Evolutionary conservation across 192 early-diverging fungal genomes (phyloP).

Genomic region (Umbelopsis vinacea): DNA sequence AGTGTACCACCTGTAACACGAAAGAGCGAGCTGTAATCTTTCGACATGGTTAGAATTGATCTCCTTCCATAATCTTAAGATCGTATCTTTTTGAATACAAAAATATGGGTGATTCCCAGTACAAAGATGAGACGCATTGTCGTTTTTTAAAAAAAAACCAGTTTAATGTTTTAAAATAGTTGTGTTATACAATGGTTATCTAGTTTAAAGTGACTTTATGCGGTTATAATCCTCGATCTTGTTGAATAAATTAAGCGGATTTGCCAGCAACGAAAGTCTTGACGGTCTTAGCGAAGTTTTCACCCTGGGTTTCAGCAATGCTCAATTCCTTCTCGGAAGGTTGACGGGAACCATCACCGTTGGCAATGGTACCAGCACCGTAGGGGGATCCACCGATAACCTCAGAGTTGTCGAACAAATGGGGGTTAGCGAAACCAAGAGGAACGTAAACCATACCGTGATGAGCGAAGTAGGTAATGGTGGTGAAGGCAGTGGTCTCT

Average conservation of each 20-base stretch:
- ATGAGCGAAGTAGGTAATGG: slow-evolving; percentile 70
- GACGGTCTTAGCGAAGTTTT: slow-evolving; percentile 56
- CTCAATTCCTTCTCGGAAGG: slow-evolving; percentile 64
- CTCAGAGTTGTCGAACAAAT: slow-evolving; percentile 52
- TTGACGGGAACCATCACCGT: slow-evolving; percentile 61
- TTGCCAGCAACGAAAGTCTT: slow-evolving; percentile 14
- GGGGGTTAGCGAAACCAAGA: slow-evolving; percentile 54
- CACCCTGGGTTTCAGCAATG: slow-evolving; percentile 59
- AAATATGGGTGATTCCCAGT: no score
- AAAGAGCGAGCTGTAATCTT: no score
- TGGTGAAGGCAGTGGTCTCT: slow-evolving; percentile 69
- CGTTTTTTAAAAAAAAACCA: no score
- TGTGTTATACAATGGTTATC: slow-evolving; percentile 2
- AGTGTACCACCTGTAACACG: no score
- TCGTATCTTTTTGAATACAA: no score
- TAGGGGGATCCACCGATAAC: slow-evolving; percentile 29
- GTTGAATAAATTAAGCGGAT: not conserved
- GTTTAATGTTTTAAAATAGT: no score
- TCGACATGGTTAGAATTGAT: no score
- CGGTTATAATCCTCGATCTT: not conserved
- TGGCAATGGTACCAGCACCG: slow-evolving; percentile 35
- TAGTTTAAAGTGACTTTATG: not conserved
- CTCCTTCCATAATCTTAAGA: no score
- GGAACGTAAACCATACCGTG: slow-evolving; percentile 82
- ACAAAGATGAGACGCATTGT: no score